Conservation (phyloP, 768 basidiomycete genomes). For the Tulasnella sp. region DNA sequence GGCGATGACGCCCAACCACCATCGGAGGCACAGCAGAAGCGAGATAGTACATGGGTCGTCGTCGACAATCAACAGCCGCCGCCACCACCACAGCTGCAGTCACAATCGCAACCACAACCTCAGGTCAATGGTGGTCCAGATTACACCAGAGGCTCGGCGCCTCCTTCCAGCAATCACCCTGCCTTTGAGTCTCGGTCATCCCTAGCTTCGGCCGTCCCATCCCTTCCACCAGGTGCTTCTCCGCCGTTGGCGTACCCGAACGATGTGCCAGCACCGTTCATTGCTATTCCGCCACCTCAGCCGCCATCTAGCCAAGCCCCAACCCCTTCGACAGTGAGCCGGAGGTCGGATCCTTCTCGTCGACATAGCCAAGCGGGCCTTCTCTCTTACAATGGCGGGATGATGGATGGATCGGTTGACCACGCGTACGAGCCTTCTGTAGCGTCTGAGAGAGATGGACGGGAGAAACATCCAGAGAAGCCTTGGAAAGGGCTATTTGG, state of each 20-base stretch:
- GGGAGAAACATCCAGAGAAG: neutral
- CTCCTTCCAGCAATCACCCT: neutral
- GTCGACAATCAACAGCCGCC: neutral
- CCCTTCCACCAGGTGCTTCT: constrained; percentile 15
- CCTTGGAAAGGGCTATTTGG: constrained; percentile 17
- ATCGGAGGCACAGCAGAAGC: too few species aligned
- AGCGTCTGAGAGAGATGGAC: neutral
- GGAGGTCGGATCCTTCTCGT: neutral
- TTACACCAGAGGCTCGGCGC: too few species aligned
- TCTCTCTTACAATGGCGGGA: neutral
- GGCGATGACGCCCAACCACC: too few species aligned
- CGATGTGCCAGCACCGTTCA: neutral
- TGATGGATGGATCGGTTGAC: constrained; percentile 3
- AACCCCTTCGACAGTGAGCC: neutral
- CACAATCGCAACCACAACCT: too few species aligned
- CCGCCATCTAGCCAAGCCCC: neutral
- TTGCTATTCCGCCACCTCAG: neutral
- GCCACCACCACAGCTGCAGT: neutral
- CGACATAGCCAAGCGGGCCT: neutral
- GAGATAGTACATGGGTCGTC: neutral
- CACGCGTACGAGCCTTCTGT: neutral
- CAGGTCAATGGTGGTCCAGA: too few species aligned
- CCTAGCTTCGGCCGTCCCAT: neutral
- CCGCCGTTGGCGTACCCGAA: constrained; percentile 1
- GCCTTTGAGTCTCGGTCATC: constrained; percentile 11